Conservation (phyloP, 257 asterid genomes). For the Ballota nigra region DNA sequence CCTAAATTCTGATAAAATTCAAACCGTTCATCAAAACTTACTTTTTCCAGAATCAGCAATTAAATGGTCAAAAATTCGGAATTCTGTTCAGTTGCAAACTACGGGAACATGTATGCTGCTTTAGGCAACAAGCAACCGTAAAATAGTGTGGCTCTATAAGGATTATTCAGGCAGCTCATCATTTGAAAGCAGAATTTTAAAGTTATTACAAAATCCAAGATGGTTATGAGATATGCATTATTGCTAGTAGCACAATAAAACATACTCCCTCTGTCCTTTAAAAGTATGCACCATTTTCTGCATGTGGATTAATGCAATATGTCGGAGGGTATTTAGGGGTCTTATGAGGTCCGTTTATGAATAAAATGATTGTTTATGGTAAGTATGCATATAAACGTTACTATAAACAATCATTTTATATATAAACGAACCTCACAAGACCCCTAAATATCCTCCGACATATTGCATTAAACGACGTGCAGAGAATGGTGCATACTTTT, state of each 20-base stretch:
- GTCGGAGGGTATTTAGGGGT: too few relatives aligned
- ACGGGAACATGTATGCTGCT: neutral
- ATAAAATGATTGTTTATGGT: too few relatives aligned
- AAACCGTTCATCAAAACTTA: neutral
- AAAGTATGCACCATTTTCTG: too few relatives aligned
- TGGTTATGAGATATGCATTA: neutral
- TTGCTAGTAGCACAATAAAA: neutral
- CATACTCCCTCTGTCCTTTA: too few relatives aligned
- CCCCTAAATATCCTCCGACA: too few relatives aligned
- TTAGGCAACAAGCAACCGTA: neutral
- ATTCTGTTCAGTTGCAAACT: slow-evolving; percentile 3
- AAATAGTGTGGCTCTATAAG: neutral
- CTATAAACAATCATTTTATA: too few relatives aligned
- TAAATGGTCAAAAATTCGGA: neutral
- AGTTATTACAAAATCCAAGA: neutral
- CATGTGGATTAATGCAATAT: too few relatives aligned
- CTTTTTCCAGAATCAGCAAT: neutral
- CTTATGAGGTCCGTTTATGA: too few relatives aligned
- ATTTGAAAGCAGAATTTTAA: neutral
- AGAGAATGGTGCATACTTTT: too few relatives aligned
- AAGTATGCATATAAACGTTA: too few relatives aligned
- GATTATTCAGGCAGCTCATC: neutral
- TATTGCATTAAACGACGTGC: too few relatives aligned
- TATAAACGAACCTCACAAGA: too few relatives aligned
- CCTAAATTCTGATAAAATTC: neutral